Base-by-base conservation (phyloP, 345 rosid species). In the Gossypium bickii region DNA sequence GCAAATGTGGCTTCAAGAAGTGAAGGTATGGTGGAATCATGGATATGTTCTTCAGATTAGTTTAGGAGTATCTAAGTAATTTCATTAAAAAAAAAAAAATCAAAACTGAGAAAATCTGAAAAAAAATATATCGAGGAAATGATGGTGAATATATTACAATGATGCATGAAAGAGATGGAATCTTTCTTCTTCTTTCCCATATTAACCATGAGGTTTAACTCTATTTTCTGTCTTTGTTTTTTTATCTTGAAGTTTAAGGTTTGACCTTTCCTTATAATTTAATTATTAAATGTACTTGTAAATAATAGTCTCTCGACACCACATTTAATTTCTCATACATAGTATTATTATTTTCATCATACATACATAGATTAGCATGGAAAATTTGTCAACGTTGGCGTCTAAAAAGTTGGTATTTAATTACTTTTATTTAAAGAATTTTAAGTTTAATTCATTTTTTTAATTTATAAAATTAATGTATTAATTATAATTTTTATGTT, bases 21-120 rank as follows among this genome's bases (percentile, higher is more conserved):
- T 67, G 90, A 84, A 88, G 93, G 89, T 80, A 89, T 82, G 89
- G 86, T 90, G 72, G 97, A 87, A 81, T 87, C 93, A 43, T 92
- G 98, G 98, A 86, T 94, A 82, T 92, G 97, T 82, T 87, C 97
- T 41, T 92, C 98, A 52, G 92, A 90, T 79, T 93, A 52, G 92
- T 86, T 79, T 93, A 77, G 86, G 82, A 64, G 49, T 58, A 71
- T 67, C 63, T 59, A 16, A 49, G 52, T 13, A 7, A 43, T 16
- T 17, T 45, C 38, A 52, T n/a, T 2, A 17, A 51, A 10, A 7
- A 45, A 10, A 7, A 45, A 18, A 15, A 24, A 38, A 48, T 11
- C 11, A 12, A 18, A 67, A 44, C 24, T 43, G 67, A 22, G 55
- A 34, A 65, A 66, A 67, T 38, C 77, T 27, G 4, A 60, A 27